Evolutionary conservation across 768 basidiomycete species (phyloP), one percentile per base, ranked within the genome.

Genomic region (Mrakia blollopis): DNA sequence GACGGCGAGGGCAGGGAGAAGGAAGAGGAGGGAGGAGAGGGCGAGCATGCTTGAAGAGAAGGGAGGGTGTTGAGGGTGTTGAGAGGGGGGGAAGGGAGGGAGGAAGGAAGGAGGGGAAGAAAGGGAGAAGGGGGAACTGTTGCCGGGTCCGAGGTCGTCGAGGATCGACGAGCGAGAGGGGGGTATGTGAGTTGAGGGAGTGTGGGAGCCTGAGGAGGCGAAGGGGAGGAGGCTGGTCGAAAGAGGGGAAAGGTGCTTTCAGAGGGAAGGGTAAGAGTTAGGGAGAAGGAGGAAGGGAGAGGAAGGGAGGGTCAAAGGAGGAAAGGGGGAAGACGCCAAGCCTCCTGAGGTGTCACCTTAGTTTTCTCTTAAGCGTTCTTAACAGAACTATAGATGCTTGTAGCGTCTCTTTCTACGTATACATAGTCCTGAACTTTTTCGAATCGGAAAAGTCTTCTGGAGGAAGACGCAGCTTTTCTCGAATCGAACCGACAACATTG

Each of bases 191-290:
- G 16, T 21, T 50, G 47, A 57, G 28, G 28, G 57, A 57, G 28
- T 57, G 57, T 57, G 57, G 57, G 57, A 57, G 57, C 57, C 57
- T n/a, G 25, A 57, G 57, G 23, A 57, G 57, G 57, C 57, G 57
- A n/a, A 11, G 57, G 57, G 0, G 28, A 18, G 3, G 57, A 28
- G 57, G n/a, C 57, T 28, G 57, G 47, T 50, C 47, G 47, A 50
- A 50, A 50, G 18, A 50, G 47, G 47, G 28, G 57, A 7, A n/a
- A 11, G 10, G 25, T 54, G 1, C 25, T 16, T 57, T n/a, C 23
- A 57, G n/a, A 57, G 57, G n/a, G n/a, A 57, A n/a, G 57, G 57
- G 57, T 57, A n/a, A 5, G 57, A 28, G 57, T n/a, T n/a, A n/a
- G 57, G 13, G n/a, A n/a, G 50, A 54, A 25, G 52, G 52, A n/a